Evolutionary conservation across 306 rosid genomes (phyloP), one percentile per base, ranked within the genome.

Genomic region (Morella rubra): DNA sequence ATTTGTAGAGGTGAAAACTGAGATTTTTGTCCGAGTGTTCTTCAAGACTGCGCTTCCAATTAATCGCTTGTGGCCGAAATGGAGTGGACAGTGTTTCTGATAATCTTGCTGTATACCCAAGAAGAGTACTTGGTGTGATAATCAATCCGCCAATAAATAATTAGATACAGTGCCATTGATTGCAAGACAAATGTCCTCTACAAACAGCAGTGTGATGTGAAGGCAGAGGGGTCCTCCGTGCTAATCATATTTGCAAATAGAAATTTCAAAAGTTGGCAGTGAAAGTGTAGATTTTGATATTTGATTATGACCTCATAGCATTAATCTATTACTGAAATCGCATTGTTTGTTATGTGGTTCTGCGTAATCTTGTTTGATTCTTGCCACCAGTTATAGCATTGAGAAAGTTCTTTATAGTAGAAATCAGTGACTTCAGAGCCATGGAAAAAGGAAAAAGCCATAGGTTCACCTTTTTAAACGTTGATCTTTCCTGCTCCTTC

Each of bases 381-480:
- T 49, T 49, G 4, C 53, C 53, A 12, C 53, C 53, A 49, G 53
- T 12, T 49, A 49, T 13, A 20, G 13, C 24, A 56, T 24, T 12
- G 27, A 24, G 41, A 22, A 22, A 24, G 40, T 24, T 10, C 1
- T 59, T 59, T 59, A 22, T 32, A 2, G 37, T 32, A 32, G 37
- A 32, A 32, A 61, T 19, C 44, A 5, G n/a, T 32, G 44, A 53
- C 47, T 73, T 27, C 13, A 64, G 46, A 37, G 72, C 77, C 40
- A 22, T 64, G 5, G 19, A 37, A 61, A 12, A 77, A 70, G 77
- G 11, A 73, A 77, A 75, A 62, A 14, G 42, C 52, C 37, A 10
- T 1, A 72, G 76, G 81, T 56, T 4, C 22, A 44, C 67, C 71
- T 42, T 71, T 73, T 81, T 80, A 81, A 81, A 81, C 69, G 42